Evolutionary conservation across 1,284 basidiomycete genomes (phyloP).

Genomic region (Phlebopus sp.): DNA sequence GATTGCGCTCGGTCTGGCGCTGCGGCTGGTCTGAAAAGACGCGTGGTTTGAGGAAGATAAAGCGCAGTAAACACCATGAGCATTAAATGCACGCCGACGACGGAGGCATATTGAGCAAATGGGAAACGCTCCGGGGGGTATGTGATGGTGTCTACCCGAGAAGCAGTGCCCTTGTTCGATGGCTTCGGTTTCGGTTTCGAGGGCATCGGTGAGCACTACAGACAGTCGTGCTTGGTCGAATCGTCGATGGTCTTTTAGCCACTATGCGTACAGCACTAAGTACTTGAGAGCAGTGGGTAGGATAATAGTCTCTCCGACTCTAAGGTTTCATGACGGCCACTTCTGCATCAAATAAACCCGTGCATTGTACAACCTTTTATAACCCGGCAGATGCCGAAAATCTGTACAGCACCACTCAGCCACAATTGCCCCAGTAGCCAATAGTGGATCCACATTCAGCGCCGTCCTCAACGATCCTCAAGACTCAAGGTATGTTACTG

Average conservation of each 20-base stretch:
- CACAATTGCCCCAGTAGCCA: conserved; percentile 2
- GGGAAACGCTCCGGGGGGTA: conserved; percentile 32
- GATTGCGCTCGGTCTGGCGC: conserved; percentile 63
- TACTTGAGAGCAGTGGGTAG: no score
- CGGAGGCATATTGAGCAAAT: conserved; percentile 60
- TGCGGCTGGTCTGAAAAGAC: conserved; percentile 38
- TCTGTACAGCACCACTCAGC: conserved; percentile 11
- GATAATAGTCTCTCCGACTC: no score
- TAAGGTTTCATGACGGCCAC: no score
- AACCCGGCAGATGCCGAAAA: conserved; percentile 6
- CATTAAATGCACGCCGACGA: conserved; percentile 68
- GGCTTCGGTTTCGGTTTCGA: conserved; percentile 2
- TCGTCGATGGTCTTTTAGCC: no score
- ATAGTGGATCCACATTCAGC: conserved; percentile 22
- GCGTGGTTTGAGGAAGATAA: conserved; percentile 61
- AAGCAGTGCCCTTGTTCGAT: conserved; percentile 2
- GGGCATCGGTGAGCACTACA: not conserved
- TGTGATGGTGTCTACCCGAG: not conserved
- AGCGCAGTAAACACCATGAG: conserved; percentile 66
- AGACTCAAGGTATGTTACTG: conserved; percentile 32
- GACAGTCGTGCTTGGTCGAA: no score
- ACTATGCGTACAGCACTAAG: no score
- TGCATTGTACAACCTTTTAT: no score
- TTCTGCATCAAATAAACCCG: no score
- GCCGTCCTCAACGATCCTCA: conserved; percentile 35